Conservation (phyloP, 1,139 yeast species). For the Taphrina communis region DNA sequence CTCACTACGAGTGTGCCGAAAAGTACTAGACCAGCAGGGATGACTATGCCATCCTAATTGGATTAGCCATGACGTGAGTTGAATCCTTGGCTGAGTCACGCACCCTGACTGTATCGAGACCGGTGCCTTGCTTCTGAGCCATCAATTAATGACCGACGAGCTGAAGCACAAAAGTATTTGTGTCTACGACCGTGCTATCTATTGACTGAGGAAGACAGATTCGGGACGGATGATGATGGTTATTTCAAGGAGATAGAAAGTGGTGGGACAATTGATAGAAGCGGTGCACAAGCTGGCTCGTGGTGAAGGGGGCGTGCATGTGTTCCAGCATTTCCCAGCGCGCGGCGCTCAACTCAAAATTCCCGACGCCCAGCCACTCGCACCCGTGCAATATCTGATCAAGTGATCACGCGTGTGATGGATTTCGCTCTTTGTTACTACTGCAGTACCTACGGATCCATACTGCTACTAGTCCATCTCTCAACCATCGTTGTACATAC, state of each 20-base stretch:
- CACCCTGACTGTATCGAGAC: conserved; percentile 39
- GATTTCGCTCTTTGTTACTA: neutral
- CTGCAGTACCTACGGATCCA: neutral
- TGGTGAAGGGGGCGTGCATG: too few relatives aligned
- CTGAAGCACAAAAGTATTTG: too few relatives aligned
- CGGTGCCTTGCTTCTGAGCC: conserved; percentile 35
- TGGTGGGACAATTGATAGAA: neutral
- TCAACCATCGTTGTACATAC: neutral
- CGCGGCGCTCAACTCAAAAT: too few relatives aligned
- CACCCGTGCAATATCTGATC: neutral
- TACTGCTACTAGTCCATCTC: neutral
- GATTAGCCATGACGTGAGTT: conserved; percentile 24
- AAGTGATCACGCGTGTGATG: neutral
- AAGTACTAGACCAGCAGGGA: conserved; percentile 51
- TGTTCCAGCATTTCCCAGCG: too few relatives aligned
- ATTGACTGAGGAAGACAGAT: too few relatives aligned
- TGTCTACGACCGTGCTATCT: too few relatives aligned
- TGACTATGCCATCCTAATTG: conserved; percentile 50
- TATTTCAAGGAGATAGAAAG: neutral
- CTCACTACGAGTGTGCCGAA: conserved; percentile 50
- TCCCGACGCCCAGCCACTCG: too few relatives aligned
- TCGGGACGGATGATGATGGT: neutral
- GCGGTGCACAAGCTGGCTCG: neutral
- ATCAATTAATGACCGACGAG: neutral
- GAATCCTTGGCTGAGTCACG: neutral